Evolutionary conservation across 2,329 filamentous ascomycete species (phyloP).

Genomic region (Epichloe scottii): DNA sequence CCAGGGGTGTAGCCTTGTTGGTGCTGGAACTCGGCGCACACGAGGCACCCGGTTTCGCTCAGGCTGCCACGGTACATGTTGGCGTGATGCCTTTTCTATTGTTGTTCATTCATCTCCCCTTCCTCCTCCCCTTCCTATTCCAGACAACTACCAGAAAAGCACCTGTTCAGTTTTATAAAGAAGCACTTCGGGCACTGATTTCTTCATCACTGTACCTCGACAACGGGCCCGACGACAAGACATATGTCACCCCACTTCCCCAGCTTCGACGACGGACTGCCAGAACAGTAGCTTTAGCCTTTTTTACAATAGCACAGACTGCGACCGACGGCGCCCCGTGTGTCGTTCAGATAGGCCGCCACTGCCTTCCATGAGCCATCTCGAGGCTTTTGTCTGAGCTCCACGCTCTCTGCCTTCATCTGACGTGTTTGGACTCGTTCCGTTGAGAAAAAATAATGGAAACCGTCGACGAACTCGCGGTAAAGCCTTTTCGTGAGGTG

Average conservation of each 20-base stretch:
- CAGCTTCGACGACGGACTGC: not conserved
- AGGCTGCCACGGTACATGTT: not conserved
- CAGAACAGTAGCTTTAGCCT: too few species aligned
- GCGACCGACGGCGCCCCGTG: not conserved
- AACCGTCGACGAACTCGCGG: conserved; percentile 29
- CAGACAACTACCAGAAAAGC: not conserved
- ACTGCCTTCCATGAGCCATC: not conserved
- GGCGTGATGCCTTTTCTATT: conserved; percentile 1
- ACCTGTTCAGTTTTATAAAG: not conserved
- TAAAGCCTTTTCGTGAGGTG: conserved; percentile 39
- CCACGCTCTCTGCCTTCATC: not conserved
- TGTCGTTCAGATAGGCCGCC: not conserved
- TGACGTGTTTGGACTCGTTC: not conserved
- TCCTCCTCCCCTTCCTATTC: not conserved
- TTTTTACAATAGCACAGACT: not conserved
- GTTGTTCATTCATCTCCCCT: not conserved
- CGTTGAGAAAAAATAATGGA: conserved; percentile 20
- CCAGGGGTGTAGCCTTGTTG: not conserved
- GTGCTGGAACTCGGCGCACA: not conserved
- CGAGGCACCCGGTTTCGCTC: not conserved
- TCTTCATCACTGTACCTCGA: not conserved
- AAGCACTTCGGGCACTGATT: not conserved
- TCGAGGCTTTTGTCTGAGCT: not conserved
- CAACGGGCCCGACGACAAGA: not conserved
- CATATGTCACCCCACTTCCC: not conserved